Evolutionary conservation across 257 asterid genomes (phyloP), one percentile per base, ranked within the genome.

Genomic region (Mitragyna speciosa): DNA sequence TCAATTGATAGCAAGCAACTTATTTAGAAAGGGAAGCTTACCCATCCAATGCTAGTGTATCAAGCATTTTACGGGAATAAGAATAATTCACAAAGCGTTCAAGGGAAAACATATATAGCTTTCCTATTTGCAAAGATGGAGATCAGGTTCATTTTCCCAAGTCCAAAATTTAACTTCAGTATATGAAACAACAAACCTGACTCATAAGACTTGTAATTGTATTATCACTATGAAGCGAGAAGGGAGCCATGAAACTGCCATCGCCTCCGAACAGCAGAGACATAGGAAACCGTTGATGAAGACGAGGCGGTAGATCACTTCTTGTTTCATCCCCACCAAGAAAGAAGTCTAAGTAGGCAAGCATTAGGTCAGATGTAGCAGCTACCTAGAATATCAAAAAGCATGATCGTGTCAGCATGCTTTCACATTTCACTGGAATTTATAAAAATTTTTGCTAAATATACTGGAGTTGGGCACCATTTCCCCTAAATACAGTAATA

Each of bases 241-340:
- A 91, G 73, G 99, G 97, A 79, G 96, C 89, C 99, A 96, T 91
- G 86, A 90, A 96, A 81, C 98, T 92, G 76, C 98, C 99, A 84
- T 96, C 94, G 71, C 99, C 99, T 82, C 98, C 99, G 82, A 96
- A 96, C 70, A 92, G 76, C 79, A 96, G 85, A 81, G 96, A 89
- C 86, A 94, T 87, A 12, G 99, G 99, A 84, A 96, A 92, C 82
- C 99, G 89, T 82, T 90, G 94, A 81, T 58, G 88, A 76, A 96
- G 92, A 30, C 90, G 87, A 61, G 98, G 96, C 84, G 99, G 99
- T 78, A 94, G 94, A 85, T 92, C 98, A 68, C 85, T 88, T 87
- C 97, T 92, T 89, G 89, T 96, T 83, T 94, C 99, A 85, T 96
- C 99, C 67, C 99, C 99, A 59, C 99, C 99, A 79, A 96, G 98